Evolutionary conservation across 2,329 filamentous ascomycete genomes (phyloP).

Genomic region (Claviceps digitariae): DNA sequence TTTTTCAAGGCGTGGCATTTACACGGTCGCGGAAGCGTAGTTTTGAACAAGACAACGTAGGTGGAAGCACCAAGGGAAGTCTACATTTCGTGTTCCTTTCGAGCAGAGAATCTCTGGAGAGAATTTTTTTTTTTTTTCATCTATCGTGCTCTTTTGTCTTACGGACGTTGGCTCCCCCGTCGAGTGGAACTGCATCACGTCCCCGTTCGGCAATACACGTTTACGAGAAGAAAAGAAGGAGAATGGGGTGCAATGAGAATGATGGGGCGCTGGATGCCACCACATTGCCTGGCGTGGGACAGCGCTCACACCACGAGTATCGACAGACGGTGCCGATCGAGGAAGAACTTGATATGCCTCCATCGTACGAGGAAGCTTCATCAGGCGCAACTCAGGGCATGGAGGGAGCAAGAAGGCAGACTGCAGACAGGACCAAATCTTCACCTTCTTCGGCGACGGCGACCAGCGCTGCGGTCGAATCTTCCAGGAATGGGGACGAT

Average conservation of each 20-base stretch:
- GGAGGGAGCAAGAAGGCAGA: background rate
- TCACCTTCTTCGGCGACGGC: too few species aligned
- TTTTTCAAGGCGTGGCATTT: too few species aligned
- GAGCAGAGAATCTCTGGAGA: too few species aligned
- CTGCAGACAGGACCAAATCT: background rate
- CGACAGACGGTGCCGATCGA: background rate
- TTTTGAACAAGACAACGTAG: background rate
- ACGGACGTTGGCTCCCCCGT: background rate
- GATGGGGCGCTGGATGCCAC: background rate
- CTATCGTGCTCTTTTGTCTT: background rate
- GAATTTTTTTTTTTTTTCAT: background rate
- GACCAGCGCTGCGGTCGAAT: background rate
- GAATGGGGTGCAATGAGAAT: background rate
- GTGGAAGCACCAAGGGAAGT: background rate
- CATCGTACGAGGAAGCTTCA: constrained; percentile 2
- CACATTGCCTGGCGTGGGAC: background rate
- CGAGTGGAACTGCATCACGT: background rate
- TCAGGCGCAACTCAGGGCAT: background rate
- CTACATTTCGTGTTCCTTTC: background rate
- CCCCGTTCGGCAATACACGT: background rate
- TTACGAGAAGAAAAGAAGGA: background rate
- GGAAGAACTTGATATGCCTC: background rate
- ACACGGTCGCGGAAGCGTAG: too few species aligned
- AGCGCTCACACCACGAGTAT: background rate
- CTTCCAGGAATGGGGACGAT: background rate